These are phyloP conservation scores for Castanea mollissima DNA, from an alignment of 306 rosid species.

Conservation along the genomic window DNA sequence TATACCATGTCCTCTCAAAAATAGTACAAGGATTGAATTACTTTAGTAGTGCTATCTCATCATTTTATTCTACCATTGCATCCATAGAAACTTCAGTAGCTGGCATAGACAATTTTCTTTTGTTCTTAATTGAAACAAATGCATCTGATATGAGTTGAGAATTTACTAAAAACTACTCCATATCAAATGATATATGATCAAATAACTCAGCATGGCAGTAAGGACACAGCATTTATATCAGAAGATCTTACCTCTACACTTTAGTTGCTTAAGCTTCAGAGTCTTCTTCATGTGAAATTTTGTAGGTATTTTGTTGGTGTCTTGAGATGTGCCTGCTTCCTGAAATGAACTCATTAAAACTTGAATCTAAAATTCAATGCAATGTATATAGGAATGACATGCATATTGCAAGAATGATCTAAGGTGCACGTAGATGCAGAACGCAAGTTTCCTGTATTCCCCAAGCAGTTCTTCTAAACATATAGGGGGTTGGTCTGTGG, in stretches of 20 bases:
- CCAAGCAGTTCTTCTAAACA: not conserved
- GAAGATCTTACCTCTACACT: conserved; percentile 43
- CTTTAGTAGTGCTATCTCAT: not conserved
- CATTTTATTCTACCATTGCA: conserved; percentile 51
- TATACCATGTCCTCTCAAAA: not conserved
- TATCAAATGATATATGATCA: not conserved
- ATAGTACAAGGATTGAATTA: not conserved
- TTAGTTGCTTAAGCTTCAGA: conserved; percentile 52
- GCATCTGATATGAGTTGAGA: not conserved
- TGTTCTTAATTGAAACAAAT: conserved; percentile 47
- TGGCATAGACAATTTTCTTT: conserved; percentile 45
- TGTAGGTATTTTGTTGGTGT: conserved; percentile 12
- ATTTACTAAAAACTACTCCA: not conserved
- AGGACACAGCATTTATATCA: not conserved
- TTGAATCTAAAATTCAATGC: not conserved
- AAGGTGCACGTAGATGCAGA: not conserved
- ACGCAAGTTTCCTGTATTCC: not conserved
- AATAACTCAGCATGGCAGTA: not conserved
- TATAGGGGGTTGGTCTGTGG: not conserved
- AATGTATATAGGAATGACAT: not conserved
- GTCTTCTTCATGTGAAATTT: conserved; percentile 56
- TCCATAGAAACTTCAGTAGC: conserved; percentile 44
- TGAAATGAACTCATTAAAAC: conserved; percentile 16
- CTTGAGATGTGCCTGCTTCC: conserved; percentile 31
- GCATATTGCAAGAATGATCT: not conserved